Base-by-base conservation (phyloP, 345 rosid genomes). In the Firmiana major region DNA sequence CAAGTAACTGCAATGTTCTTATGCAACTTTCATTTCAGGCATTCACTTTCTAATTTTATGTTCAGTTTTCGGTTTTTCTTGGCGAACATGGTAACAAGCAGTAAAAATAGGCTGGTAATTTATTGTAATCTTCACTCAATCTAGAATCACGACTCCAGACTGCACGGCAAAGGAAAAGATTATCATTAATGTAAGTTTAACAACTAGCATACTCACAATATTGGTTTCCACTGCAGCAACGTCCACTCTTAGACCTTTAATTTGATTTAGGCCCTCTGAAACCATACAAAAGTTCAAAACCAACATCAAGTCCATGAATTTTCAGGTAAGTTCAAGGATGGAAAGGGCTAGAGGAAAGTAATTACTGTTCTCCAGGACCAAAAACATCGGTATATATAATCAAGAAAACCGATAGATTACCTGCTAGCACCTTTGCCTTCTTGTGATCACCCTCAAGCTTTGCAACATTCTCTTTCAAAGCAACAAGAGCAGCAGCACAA, bases 401-500 rank as follows among this genome's bases (percentile, higher is more conserved):
- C 19, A 38, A 38, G 12, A 19, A 31, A 31, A 51, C 51, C 16
- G 45, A 66, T 31, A 60, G n/a, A 40, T 73, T 74, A 93, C 99
- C 97, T 82, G 98, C 99, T 81, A 93, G 82, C 60, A 79, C 74
- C 85, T 87, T 93, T 1, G 98, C 89, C 64, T 88, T 96, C 86
- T 86, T 90, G 87, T 93, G 99, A 83, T 96, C 98, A 28, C 75
- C 84, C 1, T 86, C 89, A 0, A 93, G 99, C 87, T 93, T 92
- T 49, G 70, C 76, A 9, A 90, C 79, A 53, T 88, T 91, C 54
- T 96, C 91, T 68, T 84, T 87, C 55, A 96, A 75, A 8, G 97
- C 97, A 43, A 93, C 92, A 62, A 93, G 79, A 34, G 94, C 99
- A 2, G 97, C 97, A 2, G 97, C 93, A 60, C 97, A 93, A 36